A percentile compares a stretch with the other conserved stretches of the same genome.
These are phyloP conservation scores for Hebeloma cylindrosporum DNA, from an alignment of 768 basidiomycete species.

Conservation along the genomic window DNA sequence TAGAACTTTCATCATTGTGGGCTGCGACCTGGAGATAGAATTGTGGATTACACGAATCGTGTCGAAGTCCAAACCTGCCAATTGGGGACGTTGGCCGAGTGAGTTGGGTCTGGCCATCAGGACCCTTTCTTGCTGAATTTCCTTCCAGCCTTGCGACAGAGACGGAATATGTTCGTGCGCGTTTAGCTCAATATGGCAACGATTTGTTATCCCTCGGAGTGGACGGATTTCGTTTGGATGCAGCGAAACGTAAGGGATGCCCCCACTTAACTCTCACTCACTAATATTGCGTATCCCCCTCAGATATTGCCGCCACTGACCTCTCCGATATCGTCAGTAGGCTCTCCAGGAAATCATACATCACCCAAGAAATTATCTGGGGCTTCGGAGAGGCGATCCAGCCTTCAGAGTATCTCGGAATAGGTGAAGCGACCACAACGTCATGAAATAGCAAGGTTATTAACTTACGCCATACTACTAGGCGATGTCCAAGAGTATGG, in stretches of 20 bases:
- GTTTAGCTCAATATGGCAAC: conserved; percentile 56
- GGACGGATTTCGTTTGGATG: conserved; percentile 63
- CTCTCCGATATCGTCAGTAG: conserved; percentile 52
- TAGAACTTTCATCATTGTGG: conserved; percentile 68
- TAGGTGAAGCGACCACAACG: conserved; percentile 34
- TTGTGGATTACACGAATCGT: conserved; percentile 53
- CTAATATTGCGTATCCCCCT: neutral
- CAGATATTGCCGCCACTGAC: conserved; percentile 56
- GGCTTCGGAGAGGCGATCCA: conserved; percentile 51
- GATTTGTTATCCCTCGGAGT: conserved; percentile 62
- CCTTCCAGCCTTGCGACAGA: conserved; percentile 56
- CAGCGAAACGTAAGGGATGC: conserved; percentile 53
- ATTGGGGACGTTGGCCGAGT: conserved; percentile 54
- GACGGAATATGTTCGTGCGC: conserved; percentile 55
- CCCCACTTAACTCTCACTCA: neutral
- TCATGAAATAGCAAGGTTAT: neutral
- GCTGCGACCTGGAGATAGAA: conserved; percentile 48
- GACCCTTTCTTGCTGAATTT: neutral
- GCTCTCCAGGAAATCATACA: conserved; percentile 46
- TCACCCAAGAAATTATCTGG: conserved; percentile 65
- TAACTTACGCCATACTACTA: conserved; percentile 11
- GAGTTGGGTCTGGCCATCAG: conserved; percentile 15
- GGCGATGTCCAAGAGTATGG: conserved; percentile 66
- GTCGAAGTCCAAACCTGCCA: conserved; percentile 60
- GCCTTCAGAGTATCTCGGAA: conserved; percentile 55